Evolutionary conservation across 2,329 filamentous ascomycete genomes (phyloP).

Genomic region (Pestalotiopsis sp.): DNA sequence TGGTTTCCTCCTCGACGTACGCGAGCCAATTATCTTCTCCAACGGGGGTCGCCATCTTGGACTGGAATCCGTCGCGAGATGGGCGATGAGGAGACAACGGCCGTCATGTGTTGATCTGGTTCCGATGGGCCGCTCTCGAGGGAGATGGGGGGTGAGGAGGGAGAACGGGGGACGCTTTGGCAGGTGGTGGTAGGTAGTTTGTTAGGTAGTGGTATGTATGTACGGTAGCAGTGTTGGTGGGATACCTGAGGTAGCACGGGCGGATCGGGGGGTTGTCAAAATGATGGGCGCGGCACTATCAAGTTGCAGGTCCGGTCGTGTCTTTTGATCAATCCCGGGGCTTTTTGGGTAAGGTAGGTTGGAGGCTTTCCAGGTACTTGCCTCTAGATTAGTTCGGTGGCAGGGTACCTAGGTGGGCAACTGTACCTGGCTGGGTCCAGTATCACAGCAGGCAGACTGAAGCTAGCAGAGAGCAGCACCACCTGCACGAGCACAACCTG

Average conservation of each 20-base stretch:
- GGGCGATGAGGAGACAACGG: not conserved
- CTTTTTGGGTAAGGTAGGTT: not conserved
- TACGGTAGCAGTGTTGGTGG: not conserved
- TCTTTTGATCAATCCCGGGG: not conserved
- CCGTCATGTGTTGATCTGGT: constrained; percentile 1
- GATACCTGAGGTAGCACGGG: not conserved
- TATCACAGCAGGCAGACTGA: not conserved
- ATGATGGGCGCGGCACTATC: not conserved
- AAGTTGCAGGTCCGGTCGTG: not conserved
- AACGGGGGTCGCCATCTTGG: constrained; percentile 58
- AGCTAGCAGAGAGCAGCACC: not conserved
- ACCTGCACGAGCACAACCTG: not conserved
- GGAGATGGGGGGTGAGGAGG: not conserved
- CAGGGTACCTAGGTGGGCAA: too few species aligned
- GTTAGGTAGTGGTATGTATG: not conserved
- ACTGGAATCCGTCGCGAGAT: constrained; percentile 3
- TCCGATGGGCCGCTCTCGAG: not conserved
- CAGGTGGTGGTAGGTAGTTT: not conserved
- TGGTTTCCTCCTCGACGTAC: constrained; percentile 73
- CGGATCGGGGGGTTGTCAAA: not conserved
- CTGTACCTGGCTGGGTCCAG: too few species aligned
- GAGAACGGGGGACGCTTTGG: not conserved
- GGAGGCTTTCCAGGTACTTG: not conserved
- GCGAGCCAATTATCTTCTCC: constrained; percentile 80
- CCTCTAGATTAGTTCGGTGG: not conserved